These are phyloP conservation scores for Lotmaria passim DNA, from an alignment of 208 protist genomes.

Conservation along the genomic window DNA sequence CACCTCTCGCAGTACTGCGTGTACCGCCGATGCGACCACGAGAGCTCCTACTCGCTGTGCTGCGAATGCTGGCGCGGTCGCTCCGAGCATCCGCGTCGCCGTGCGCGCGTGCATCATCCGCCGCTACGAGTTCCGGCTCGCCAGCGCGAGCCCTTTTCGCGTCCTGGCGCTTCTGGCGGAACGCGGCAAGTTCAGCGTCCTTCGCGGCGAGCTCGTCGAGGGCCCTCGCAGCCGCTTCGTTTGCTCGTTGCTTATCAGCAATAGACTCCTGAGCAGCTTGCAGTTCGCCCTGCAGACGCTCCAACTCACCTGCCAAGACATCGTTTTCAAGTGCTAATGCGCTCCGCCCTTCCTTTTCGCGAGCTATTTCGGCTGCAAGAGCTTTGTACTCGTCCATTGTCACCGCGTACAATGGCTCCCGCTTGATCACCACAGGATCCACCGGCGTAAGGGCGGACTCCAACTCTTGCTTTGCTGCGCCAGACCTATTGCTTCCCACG, in stretches of 20 bases:
- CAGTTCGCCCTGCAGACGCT: too few relatives aligned
- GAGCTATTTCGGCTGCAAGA: too few relatives aligned
- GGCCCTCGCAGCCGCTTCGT: not conserved
- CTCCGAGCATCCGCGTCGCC: not conserved
- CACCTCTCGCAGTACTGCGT: not conserved
- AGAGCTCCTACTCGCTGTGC: not conserved
- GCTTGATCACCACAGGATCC: not conserved
- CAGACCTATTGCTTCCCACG: not conserved
- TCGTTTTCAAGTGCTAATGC: too few relatives aligned
- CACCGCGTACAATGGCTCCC: not conserved
- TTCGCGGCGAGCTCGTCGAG: conserved; percentile 12
- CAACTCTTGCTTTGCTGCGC: not conserved
- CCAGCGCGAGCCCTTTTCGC: not conserved
- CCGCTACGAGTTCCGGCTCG: conserved; percentile 7
- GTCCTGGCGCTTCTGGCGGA: conserved; percentile 18
- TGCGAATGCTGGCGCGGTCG: not conserved
- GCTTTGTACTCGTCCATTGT: conserved; percentile 1
- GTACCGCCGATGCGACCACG: not conserved
- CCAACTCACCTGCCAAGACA: too few relatives aligned
- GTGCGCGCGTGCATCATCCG: not conserved
- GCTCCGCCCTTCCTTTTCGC: too few relatives aligned
- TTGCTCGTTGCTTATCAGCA: not conserved
- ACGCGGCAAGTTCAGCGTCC: conserved; percentile 18
- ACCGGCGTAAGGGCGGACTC: not conserved
- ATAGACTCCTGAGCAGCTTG: too few relatives aligned